Base-by-base conservation (phyloP, 148 eudicot genomes). In the Vaccinium darrowii region DNA sequence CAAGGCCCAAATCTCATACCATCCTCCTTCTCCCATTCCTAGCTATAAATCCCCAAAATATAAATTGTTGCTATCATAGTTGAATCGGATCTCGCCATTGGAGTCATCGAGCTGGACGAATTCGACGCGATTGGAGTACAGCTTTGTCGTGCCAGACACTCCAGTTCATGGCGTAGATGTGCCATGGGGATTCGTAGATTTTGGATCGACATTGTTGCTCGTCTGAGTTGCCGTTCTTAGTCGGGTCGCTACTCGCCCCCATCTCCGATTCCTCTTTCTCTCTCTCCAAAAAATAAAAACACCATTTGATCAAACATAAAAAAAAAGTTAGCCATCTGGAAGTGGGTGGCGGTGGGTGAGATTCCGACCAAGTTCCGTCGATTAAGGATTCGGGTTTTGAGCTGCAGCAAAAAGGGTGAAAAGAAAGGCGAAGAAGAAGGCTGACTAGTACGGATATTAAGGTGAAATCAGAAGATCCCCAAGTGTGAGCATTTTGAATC, bases 101-200 rank as follows among this genome's bases (percentile, higher is more conserved):
- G 90, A 84, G 43, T 88, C 91, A 75, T 95, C 94, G 71, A 92
- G 86, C 84, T 95, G 98, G 67, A 95, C 95, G 62, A 95, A 93
- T 84, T 95, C 92, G 47, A 95, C 95, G 0, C 93, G 93, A 86
- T 95, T 95, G 21, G 88, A 89, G 84, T 89, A 86, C 87, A 91
- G 92, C 82, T 95, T 93, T 92, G 92, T 95, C 95, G 39, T 88
- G 90, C 1, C 97, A 94, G 19, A 93, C 98, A 84, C 91, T 88
- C 98, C 97, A 95, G 80, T 95, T 95, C 95, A 95, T 95, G 84
- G 98, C 97, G 90, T 92, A 95, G 87, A 95, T 89, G 87, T 92
- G 97, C 98, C 98, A 95, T 14, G 98, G 98, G 0, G 98, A 97
- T 84, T 95, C 97, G 91, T 95, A 93, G 92, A 95, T 95, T 90